Base-by-base conservation (phyloP, 805 yeast genomes). In the Zygosaccharomyces bailii region DNA sequence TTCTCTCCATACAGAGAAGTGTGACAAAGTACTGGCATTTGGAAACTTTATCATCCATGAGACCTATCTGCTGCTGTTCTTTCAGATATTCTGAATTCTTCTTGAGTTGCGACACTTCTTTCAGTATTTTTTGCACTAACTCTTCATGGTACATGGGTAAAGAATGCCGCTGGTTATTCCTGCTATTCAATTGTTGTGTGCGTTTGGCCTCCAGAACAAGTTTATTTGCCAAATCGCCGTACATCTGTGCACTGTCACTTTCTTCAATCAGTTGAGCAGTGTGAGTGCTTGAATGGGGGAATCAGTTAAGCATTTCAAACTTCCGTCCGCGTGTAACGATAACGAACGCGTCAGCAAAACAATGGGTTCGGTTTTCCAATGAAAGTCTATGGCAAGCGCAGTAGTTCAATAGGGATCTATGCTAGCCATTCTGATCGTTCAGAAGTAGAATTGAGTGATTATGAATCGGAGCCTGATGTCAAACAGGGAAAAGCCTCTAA, bases 191-290 rank as follows among this genome's bases (percentile, higher is more conserved):
- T 17, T 78, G 74, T 47, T 75, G 75, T 0, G 96, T 70, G 52
- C 98, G 71, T 50, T 89, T 84, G 11, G 97, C 93, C 46, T 93
- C 97, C 27, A 80, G 71, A 1, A 86, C 74, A n/a, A 91, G 76
- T 62, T 91, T 91, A 49, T 79, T 78, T 2, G 91, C 96, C 4
- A 78, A 56, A 55, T 90, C 97, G 21, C 97, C 97, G 56, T 87
- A 87, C 99, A 91, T 91, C 9, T n/a, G 10, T 19, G 32, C 17
- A 14, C 29, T 34, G 13, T 41, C 36, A 27, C 40, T 25, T 10
- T 23, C 14, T 25, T 11, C 20, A 16, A 9, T 25, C 11, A 10
- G 9, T 25, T 25, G 19, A 36, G n/a, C n/a, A n/a, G n/a, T n/a
- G n/a, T n/a, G n/a, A n/a, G n/a, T n/a, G n/a, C n/a, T n/a, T n/a